Evolutionary conservation across 73 alveolate genomes (phyloP).

Genomic region (Uronychia binucleata): DNA sequence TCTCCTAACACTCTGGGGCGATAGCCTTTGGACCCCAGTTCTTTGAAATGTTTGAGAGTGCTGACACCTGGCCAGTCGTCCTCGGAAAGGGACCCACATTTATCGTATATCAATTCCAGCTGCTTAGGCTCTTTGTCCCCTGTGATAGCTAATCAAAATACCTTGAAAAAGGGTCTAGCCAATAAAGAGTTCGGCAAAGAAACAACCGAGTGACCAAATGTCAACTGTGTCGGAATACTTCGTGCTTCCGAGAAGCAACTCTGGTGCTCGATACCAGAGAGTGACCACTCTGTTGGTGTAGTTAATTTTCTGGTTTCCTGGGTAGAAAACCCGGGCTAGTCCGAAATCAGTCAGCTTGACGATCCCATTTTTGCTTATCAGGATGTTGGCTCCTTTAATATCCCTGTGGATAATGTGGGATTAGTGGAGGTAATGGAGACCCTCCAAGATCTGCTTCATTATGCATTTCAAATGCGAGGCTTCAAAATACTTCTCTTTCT

Average conservation of each 20-base stretch:
- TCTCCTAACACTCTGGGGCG: conserved; percentile 76
- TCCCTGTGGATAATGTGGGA: conserved; percentile 88
- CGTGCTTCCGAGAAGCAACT: conserved; percentile 80
- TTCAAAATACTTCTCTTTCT: conserved; percentile 39
- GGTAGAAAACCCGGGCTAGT: conserved; percentile 48
- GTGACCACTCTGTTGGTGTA: conserved; percentile 90
- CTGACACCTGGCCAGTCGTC: conserved; percentile 94
- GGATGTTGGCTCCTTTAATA: conserved; percentile 91
- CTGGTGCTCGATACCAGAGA: conserved; percentile 97
- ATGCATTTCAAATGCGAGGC: conserved; percentile 35
- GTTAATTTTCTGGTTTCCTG: conserved; percentile 50
- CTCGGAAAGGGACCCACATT: conserved; percentile 94
- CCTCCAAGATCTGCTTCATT: conserved; percentile 68
- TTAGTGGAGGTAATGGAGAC: conserved; percentile 79
- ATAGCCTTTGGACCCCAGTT: conserved; percentile 71
- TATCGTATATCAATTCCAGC: conserved; percentile 86
- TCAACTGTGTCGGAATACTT: conserved; percentile 86
- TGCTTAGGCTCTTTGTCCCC: conserved; percentile 87
- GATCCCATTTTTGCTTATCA: conserved; percentile 80
- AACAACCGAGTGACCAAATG: conserved; percentile 96
- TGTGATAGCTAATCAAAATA: too few species aligned
- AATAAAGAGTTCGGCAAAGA: conserved; percentile 88
- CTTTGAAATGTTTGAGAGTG: conserved; percentile 68
- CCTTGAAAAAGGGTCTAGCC: conserved; percentile 79
- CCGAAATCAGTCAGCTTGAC: conserved; percentile 95